Evolutionary conservation across 2,329 filamentous ascomycete genomes (phyloP), one percentile per base, ranked within the genome.

Genomic region (Sclerotinia sclerotiorum): DNA sequence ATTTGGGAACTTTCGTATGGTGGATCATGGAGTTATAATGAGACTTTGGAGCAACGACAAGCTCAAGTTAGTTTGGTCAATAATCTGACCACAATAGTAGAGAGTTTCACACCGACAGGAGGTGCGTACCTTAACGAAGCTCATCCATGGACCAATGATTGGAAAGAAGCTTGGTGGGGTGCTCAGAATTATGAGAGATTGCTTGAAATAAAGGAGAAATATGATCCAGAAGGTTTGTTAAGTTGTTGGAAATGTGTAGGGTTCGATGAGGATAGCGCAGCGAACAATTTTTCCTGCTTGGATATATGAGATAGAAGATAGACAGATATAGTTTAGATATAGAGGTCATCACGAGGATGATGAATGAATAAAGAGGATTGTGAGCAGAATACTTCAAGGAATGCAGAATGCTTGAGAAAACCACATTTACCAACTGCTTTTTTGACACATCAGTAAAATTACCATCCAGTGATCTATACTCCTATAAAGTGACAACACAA

Each of bases 51-150:
- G 6, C 35, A 69, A 27, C 67, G 67, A 27, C 32, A 52, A 49
- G 13, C 49, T 8, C 21, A 51, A 6, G 60, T 69, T 21, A n/a
- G 44, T 32, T n/a, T 57, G 29, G 39, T 32, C 1, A 49, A 60
- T 35, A 58, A 68, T 52, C 17, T 68, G 32, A 65, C 65, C 7
- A 32, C 24, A 19, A 52, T 52, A 13, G 52, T 58, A 13, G 63
- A 68, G 51, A 51, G 69, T 5, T 32, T 69, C 15, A 70, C 68
- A 1, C 70, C 70, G 8, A 63, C 57, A 39, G 68, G 68, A n/a
- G 71, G 70, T 3, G 65, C 67, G 1, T 74, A 74, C 63, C 52
- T 71, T 2, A 74, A 74, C 27, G 72, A 73, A 57, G 72, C 65
- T 5, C 51, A 54, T 44, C 68, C 68, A n/a, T 72, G 67, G 65